Evolutionary conservation across 306 rosid species (phyloP).

Genomic region (Oxytropis ochrocephala): DNA sequence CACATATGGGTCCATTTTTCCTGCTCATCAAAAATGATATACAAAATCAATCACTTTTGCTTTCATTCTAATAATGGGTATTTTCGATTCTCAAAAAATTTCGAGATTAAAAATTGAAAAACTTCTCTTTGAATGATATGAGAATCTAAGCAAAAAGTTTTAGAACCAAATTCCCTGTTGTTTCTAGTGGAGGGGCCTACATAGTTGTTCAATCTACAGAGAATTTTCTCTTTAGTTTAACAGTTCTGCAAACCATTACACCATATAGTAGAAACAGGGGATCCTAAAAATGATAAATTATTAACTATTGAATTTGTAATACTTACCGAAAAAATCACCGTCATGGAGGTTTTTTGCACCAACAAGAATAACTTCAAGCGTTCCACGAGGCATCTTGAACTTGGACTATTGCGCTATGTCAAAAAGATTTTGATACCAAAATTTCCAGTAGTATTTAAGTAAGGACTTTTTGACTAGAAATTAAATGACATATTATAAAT

Average conservation of each 20-base stretch:
- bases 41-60: not conserved
- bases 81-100: not conserved
- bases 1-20: constrained; percentile 38
- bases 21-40: constrained; percentile 3
- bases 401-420: not conserved
- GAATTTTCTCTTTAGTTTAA: too few relatives aligned
- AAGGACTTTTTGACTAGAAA: too few relatives aligned
- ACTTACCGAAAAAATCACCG: constrained; percentile 19
- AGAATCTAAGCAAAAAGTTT: too few relatives aligned
- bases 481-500: too few relatives aligned
- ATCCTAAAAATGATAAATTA: not conserved
- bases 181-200: too few relatives aligned
- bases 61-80: not conserved
- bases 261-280: not conserved
- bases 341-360: constrained; percentile 22
- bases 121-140: not conserved
- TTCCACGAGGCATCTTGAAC: constrained; percentile 27
- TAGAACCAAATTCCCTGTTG: too few relatives aligned
- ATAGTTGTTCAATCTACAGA: too few relatives aligned
- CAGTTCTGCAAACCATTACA: too few relatives aligned
- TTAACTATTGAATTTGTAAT: not conserved
- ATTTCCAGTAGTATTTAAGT: not conserved
- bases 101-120: not conserved
- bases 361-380: constrained; percentile 31
- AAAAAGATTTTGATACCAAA: not conserved